phyloP scores from a whole-genome alignment of 2,329 filamentous ascomycete genomes.

The Zalaria obscura region DNA sequence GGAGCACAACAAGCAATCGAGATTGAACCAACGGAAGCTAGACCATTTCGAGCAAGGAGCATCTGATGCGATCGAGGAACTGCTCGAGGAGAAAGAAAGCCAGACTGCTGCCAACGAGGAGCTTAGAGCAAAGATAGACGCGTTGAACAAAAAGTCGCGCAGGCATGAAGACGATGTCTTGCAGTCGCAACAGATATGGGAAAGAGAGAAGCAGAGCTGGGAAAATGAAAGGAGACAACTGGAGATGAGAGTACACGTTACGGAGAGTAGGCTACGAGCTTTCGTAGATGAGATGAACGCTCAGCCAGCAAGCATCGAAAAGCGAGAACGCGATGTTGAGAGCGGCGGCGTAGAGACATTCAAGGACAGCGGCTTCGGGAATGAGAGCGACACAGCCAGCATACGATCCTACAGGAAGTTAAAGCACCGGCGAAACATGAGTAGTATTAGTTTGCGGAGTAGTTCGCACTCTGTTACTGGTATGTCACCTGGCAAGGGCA shows the following conservation, averaged over 20 bases:
- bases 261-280: slow-evolving; percentile 70
- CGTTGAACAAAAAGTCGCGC: slow-evolving; percentile 61
- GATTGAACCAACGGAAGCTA: slow-evolving; percentile 72
- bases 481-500: slow-evolving; percentile 1
- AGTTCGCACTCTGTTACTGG: slow-evolving; percentile 11
- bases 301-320: slow-evolving; percentile 39
- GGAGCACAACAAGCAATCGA: slow-evolving; percentile 57
- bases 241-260: slow-evolving; percentile 78
- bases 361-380: slow-evolving; percentile 41
- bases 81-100: slow-evolving; percentile 75
- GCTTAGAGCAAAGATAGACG: slow-evolving; percentile 62
- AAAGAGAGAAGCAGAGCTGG: slow-evolving; percentile 72
- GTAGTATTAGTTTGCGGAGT: slow-evolving; percentile 19
- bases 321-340: slow-evolving; percentile 14
- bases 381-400: slow-evolving; percentile 55
- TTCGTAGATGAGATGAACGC: slow-evolving; percentile 77
- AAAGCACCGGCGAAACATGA: slow-evolving; percentile 18
- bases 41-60: slow-evolving; percentile 78
- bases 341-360: slow-evolving; percentile 42
- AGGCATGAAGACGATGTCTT: slow-evolving; percentile 72
- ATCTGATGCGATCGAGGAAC: slow-evolving; percentile 67
- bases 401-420: slow-evolving; percentile 34
- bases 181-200: slow-evolving; percentile 66
- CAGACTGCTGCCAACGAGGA: slow-evolving; percentile 61
- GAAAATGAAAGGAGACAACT: slow-evolving; percentile 67